These are phyloP conservation scores for Cadophora sp. DNA, from an alignment of 2,329 filamentous ascomycete species.

Conservation along the genomic window DNA sequence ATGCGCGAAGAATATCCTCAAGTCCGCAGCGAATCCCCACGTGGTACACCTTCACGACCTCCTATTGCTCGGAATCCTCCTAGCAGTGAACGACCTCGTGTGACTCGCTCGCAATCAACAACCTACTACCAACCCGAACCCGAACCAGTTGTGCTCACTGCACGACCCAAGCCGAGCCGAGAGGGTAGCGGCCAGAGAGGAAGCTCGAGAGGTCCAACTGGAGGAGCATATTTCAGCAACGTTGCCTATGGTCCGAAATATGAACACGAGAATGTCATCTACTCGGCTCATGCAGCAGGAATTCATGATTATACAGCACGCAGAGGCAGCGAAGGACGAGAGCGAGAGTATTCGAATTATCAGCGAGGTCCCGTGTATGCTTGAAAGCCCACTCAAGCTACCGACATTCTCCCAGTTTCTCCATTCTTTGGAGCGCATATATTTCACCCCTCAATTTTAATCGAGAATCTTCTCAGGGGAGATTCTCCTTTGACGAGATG, in stretches of 20 bases:
- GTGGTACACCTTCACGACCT: slow-evolving; percentile 24
- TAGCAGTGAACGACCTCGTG: slow-evolving; percentile 23
- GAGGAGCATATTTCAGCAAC: slow-evolving; percentile 23
- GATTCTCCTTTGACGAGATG: slow-evolving; percentile 10
- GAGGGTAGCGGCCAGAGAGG: slow-evolving; percentile 23
- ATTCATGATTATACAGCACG: slow-evolving; percentile 20
- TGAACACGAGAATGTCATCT: slow-evolving; percentile 25
- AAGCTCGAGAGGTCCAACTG: slow-evolving; percentile 9
- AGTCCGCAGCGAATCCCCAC: slow-evolving; percentile 26
- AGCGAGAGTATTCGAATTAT: slow-evolving; percentile 19
- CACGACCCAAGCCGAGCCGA: slow-evolving; percentile 21
- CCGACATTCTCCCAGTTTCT: neutral
- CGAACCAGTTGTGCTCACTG: slow-evolving; percentile 21
- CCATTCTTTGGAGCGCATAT: slow-evolving; percentile 4
- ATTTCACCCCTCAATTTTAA: slow-evolving; percentile 6
- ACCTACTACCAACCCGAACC: slow-evolving; percentile 19
- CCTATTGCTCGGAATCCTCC: slow-evolving; percentile 22
- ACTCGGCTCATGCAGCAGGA: slow-evolving; percentile 7
- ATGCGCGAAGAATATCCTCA: slow-evolving; percentile 22
- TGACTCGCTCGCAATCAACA: slow-evolving; percentile 4
- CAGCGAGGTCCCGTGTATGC: slow-evolving; percentile 14
- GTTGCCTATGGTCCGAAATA: slow-evolving; percentile 30
- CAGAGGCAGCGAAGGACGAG: slow-evolving; percentile 19
- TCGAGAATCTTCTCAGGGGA: slow-evolving; percentile 7
- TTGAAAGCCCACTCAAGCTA: neutral